phyloP scores from a whole-genome alignment of 2,329 filamentous ascomycete genomes.

The Claviceps africana region DNA sequence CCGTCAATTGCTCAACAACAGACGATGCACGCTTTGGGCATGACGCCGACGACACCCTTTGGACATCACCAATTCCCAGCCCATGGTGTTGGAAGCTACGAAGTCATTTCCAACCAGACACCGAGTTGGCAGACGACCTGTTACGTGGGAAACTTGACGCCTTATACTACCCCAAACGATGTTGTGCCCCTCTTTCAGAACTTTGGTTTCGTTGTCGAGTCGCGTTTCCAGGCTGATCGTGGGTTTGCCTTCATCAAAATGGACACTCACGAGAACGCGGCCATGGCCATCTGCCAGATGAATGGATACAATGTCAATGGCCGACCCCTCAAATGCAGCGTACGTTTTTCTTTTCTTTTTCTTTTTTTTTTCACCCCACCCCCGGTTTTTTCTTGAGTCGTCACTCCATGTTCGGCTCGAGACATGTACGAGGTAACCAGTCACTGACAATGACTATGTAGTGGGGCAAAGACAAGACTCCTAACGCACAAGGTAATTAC shows the following conservation, averaged over 20 bases:
- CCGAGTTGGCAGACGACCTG: constrained; percentile 96
- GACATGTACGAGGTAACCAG: not conserved
- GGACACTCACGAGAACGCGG: constrained; percentile 95
- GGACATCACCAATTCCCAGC: constrained; percentile 97
- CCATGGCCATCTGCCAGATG: constrained; percentile 95
- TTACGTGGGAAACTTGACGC: constrained; percentile 95
- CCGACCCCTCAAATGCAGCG: constrained; percentile 92
- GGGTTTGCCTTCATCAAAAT: constrained; percentile 99
- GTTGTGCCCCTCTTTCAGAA: constrained; percentile 97
- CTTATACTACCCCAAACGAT: constrained; percentile 93
- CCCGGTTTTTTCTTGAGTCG: too few species aligned
- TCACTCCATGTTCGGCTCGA: not conserved
- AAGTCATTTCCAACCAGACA: constrained; percentile 91
- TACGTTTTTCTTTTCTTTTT: constrained; percentile 39
- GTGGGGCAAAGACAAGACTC: constrained; percentile 99
- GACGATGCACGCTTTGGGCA: constrained; percentile 92
- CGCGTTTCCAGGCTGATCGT: constrained; percentile 92
- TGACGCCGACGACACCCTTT: constrained; percentile 93
- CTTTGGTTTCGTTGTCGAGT: constrained; percentile 95
- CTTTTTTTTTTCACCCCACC: constrained; percentile 11
- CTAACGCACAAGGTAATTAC: constrained; percentile 51
- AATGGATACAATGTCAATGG: constrained; percentile 98
- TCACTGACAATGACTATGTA: constrained; percentile 23
- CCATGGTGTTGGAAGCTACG: constrained; percentile 91
- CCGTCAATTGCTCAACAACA: constrained; percentile 96